These are phyloP conservation scores for Hanseniaspora osmophila DNA, from an alignment of 805 yeast genomes.

Conservation along the genomic window DNA sequence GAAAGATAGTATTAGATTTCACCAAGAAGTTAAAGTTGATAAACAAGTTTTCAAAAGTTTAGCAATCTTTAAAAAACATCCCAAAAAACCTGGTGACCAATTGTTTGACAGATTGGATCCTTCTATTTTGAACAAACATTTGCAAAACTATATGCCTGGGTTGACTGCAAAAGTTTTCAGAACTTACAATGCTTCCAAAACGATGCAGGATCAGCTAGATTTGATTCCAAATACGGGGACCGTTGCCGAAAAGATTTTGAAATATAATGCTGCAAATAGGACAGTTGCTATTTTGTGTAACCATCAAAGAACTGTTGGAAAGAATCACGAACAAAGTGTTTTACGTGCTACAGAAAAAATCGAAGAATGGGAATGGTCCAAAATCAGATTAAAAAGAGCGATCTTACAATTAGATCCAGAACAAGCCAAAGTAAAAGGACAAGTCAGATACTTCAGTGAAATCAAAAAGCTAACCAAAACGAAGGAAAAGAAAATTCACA, in stretches of 20 bases:
- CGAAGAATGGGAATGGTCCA: constrained; percentile 75
- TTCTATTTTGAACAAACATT: constrained; percentile 63
- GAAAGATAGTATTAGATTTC: constrained; percentile 84
- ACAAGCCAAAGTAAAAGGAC: constrained; percentile 29
- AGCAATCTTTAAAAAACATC: constrained; percentile 72
- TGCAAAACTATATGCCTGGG: constrained; percentile 84
- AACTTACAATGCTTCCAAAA: constrained; percentile 90
- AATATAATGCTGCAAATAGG: constrained; percentile 87
- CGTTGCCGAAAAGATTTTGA: constrained; percentile 72
- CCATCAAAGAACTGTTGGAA: constrained; percentile 87
- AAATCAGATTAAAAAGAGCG: constrained; percentile 57
- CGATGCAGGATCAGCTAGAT: constrained; percentile 91
- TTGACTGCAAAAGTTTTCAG: constrained; percentile 94
- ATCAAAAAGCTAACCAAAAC: constrained; percentile 52
- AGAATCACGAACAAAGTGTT: constrained; percentile 69
- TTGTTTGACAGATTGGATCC: constrained; percentile 86
- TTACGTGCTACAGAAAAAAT: constrained; percentile 66
- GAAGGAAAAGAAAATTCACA: constrained; percentile 45
- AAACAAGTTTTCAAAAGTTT: constrained; percentile 83
- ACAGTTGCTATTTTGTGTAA: constrained; percentile 92
- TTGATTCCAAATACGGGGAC: constrained; percentile 76
- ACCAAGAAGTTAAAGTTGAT: constrained; percentile 86
- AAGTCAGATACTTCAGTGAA: constrained; percentile 47
- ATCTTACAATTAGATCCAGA: constrained; percentile 50
- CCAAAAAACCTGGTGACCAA: constrained; percentile 85